Evolutionary conservation across 257 asterid genomes (phyloP).

Genomic region (Ballota nigra): DNA sequence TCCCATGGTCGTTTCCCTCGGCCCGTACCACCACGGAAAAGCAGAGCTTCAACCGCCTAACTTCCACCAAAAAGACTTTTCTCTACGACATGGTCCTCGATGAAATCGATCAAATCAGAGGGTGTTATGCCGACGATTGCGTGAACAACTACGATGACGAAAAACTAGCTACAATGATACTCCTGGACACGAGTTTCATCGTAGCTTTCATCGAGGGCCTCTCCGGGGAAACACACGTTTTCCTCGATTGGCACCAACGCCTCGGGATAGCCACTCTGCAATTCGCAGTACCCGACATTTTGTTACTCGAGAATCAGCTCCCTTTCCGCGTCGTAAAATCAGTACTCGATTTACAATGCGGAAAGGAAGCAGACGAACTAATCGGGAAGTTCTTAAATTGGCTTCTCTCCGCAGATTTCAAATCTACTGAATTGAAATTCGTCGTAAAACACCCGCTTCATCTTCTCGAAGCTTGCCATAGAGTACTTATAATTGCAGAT

Average conservation of each 20-base stretch:
- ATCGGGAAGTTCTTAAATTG: background rate
- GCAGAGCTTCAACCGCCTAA: slow-evolving; percentile 14
- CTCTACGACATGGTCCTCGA: background rate
- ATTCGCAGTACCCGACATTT: background rate
- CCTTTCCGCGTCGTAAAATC: background rate
- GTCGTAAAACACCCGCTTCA: no score
- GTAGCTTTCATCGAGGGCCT: slow-evolving; percentile 11
- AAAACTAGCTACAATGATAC: slow-evolving; percentile 15
- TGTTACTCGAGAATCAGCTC: slow-evolving; percentile 19
- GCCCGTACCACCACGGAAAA: slow-evolving; percentile 18
- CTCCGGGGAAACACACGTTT: background rate
- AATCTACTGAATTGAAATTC: no score
- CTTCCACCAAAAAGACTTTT: background rate
- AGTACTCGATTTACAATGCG: background rate
- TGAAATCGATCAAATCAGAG: background rate
- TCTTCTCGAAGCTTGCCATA: no score
- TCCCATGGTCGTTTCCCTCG: slow-evolving; percentile 9
- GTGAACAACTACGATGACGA: background rate
- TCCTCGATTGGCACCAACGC: slow-evolving; percentile 13
- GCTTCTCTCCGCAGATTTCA: slow-evolving; percentile 6
- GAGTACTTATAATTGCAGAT: no score
- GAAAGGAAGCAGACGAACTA: background rate
- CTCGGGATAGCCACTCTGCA: slow-evolving; percentile 10
- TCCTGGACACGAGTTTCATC: slow-evolving; percentile 9
- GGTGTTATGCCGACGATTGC: background rate